phyloP scores from a whole-genome alignment of 192 early-diverging fungal species.

The Umbelopsis sp. region DNA sequence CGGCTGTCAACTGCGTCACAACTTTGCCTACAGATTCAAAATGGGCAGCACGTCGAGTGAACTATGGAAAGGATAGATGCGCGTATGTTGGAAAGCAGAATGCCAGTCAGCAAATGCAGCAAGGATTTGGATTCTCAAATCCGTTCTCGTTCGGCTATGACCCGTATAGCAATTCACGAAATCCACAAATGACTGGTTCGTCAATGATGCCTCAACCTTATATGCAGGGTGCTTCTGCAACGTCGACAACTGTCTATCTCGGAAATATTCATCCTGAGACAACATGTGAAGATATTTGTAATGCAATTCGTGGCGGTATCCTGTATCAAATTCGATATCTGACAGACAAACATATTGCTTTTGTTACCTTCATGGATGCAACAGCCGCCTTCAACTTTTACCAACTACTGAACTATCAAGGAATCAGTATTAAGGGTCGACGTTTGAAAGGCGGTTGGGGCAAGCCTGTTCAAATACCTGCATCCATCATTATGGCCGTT shows the following conservation, averaged over 20 bases:
- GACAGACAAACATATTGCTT: conserved; percentile 79
- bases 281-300: conserved; percentile 79
- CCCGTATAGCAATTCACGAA: conserved; percentile 7
- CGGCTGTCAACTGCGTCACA: conserved; percentile 75
- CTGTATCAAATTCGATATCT: conserved; percentile 74
- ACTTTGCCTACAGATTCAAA: conserved; percentile 55
- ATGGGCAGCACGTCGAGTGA: conserved; percentile 61
- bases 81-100: conserved; percentile 36
- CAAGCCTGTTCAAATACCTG: conserved; percentile 57
- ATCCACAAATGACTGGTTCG: conserved; percentile 14
- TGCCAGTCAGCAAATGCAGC: background rate
- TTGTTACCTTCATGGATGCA: conserved; percentile 85
- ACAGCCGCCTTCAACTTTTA: conserved; percentile 64
- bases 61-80: conserved; percentile 88
- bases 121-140: conserved; percentile 25
- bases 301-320: conserved; percentile 83
- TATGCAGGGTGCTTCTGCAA: conserved; percentile 5
- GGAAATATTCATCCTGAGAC: conserved; percentile 77
- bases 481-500: conserved; percentile 55
- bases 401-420: conserved; percentile 57
- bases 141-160: conserved; percentile 32
- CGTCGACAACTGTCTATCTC: conserved; percentile 72
- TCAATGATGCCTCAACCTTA: conserved; percentile 24
- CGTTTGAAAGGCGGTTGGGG: conserved; percentile 83
- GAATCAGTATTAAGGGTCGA: conserved; percentile 67